Base-by-base conservation (phyloP, 441 rosid species). In the Aleurites moluccanus region DNA sequence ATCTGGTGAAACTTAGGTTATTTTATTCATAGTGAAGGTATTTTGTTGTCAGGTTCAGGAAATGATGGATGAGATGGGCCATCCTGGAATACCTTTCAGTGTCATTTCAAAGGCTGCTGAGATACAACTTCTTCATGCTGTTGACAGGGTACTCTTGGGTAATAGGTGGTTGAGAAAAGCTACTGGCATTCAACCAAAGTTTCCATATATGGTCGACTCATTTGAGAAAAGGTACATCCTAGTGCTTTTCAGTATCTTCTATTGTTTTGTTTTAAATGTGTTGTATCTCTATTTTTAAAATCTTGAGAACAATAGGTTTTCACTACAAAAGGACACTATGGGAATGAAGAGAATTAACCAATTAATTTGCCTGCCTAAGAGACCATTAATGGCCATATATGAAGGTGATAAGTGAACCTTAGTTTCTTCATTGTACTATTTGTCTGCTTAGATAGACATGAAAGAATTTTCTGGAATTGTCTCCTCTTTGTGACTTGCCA, bases 71-170 rank as follows among this genome's bases (percentile, higher is more conserved):
- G 99, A 95, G 86, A 83, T 93, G 40, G 97, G 96, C 72, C 88
- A 84, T 80, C 92, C 94, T 10, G 91, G 86, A 71, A 87, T 92
- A 83, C 97, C 98, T 55, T 80, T 91, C 77, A 93, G 89, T 84
- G 90, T 92, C 72, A 89, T 96, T 84, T 93, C 98, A 69, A 96
- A 93, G 85, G 97, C 96, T 84, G 98, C 95, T 69, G 98, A 91
- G 85, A 88, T 96, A 78, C 93, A 92, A 82, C 94, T 96, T 49
- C 84, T 87, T 49, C 85, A 93, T 80, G 91, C 92, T 15, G 91
- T 96, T 30, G 99, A 96, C 72, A 92, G 78, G 81, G 86, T 90
- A 70, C 86, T 96, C 49, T 73, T 96, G 64, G 98, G 99, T 63
- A 92, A 90, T 75, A 86, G 96, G 84, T 96, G 99, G 98, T 85